phyloP scores from a whole-genome alignment of 768 basidiomycete genomes.

The Xerocomus spinulosus region DNA sequence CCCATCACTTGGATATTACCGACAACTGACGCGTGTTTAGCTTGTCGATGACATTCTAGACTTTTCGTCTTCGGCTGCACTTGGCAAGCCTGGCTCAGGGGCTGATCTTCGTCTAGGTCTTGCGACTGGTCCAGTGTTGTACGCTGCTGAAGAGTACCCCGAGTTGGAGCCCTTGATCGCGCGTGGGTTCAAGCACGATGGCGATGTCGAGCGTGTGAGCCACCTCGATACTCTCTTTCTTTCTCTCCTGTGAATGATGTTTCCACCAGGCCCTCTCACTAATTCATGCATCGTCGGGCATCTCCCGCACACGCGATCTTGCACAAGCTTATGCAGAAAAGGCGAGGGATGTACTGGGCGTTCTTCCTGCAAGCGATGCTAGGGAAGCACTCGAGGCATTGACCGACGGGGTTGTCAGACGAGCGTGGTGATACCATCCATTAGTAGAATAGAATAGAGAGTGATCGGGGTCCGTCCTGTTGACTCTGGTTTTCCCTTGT shows the following conservation, averaged over 20 bases:
- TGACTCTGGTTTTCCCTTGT: neutral
- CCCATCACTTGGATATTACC: neutral
- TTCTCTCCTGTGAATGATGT: neutral
- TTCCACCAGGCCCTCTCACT: constrained; percentile 57
- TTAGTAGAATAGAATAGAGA: neutral
- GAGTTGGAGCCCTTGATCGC: constrained; percentile 72
- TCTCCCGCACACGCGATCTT: constrained; percentile 73
- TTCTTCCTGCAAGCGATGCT: constrained; percentile 79
- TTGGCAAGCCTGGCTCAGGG: constrained; percentile 84
- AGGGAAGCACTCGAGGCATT: constrained; percentile 70
- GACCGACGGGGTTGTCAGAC: constrained; percentile 61
- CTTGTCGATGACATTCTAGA: constrained; percentile 95
- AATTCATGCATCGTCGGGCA: constrained; percentile 57
- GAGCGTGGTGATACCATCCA: constrained; percentile 40
- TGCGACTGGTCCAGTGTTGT: constrained; percentile 82
- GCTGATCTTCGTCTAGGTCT: constrained; percentile 80
- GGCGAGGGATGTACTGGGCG: constrained; percentile 63
- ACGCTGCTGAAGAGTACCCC: constrained; percentile 81
- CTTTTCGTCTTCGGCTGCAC: constrained; percentile 71
- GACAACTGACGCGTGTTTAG: constrained; percentile 35
- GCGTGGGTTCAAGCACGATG: constrained; percentile 69
- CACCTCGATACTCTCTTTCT: neutral
- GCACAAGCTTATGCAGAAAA: constrained; percentile 71
- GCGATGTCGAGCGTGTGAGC: constrained; percentile 77
- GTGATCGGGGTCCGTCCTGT: constrained; percentile 21